A percentile compares a stretch with the other conserved stretches of the same genome.
phyloP scores from a whole-genome alignment of 345 rosid genomes.

The Hibiscus syriacus region DNA sequence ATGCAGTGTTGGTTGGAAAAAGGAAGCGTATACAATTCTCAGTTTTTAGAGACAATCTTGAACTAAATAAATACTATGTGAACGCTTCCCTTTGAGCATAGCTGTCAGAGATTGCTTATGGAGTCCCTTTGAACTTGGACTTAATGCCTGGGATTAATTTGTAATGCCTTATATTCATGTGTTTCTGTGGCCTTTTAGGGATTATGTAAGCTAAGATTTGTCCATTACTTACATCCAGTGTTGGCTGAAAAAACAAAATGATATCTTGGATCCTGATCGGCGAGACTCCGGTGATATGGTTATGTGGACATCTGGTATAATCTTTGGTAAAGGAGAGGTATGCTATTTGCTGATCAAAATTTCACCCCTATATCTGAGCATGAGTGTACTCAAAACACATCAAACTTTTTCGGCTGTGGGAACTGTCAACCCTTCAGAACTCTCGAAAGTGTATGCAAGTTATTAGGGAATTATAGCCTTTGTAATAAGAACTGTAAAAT shows the following conservation, averaged over 20 bases:
- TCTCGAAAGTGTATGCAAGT: neutral
- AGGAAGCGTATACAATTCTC: neutral
- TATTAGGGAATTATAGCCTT: no score
- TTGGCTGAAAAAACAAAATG: conserved; percentile 98
- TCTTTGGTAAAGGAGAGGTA: conserved; percentile 93
- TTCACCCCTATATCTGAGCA: neutral
- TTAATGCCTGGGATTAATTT: neutral
- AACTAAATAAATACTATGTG: neutral
- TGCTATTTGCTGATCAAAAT: neutral
- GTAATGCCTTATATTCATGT: neutral
- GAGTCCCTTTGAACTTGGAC: neutral
- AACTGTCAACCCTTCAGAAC: neutral
- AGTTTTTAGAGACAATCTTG: neutral
- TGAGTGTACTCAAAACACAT: neutral
- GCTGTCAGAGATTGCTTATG: neutral
- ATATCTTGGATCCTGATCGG: conserved; percentile 57
- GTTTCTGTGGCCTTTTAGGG: neutral
- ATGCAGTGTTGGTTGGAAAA: neutral
- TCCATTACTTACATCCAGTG: conserved; percentile 39
- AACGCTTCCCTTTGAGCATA: neutral
- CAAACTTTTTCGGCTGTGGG: neutral
- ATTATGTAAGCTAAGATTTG: neutral
- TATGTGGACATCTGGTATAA: conserved; percentile 90
- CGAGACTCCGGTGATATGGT: conserved; percentile 51
- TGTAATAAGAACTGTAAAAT: neutral